Conservation (phyloP, 768 basidiomycete species). For the Serendipita sp. region DNA sequence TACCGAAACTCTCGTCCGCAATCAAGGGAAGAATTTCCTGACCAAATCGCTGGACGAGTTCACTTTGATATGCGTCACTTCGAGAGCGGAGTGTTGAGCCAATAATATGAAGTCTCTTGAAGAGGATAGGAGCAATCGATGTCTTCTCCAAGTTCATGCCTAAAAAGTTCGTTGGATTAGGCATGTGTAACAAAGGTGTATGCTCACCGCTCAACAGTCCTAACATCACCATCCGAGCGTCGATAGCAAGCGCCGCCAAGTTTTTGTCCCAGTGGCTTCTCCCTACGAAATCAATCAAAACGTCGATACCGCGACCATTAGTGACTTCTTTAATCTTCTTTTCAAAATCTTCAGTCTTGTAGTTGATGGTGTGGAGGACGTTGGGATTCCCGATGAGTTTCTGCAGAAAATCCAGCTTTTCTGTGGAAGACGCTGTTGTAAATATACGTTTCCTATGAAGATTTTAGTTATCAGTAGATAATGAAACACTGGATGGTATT, state of each 20-base stretch:
- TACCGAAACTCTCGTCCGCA: conserved; percentile 1
- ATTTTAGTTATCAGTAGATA: neutral
- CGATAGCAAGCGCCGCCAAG: conserved; percentile 15
- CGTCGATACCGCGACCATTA: conserved; percentile 18
- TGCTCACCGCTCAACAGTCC: conserved; percentile 14
- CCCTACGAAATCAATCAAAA: conserved; percentile 21
- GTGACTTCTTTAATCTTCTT: conserved; percentile 18
- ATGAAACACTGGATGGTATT: conserved; percentile 18
- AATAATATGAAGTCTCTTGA: conserved; percentile 74
- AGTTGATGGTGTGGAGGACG: conserved; percentile 19
- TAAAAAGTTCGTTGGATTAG: conserved; percentile 16
- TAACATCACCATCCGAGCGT: conserved; percentile 18
- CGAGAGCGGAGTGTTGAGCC: conserved; percentile 76
- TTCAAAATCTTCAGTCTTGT: conserved; percentile 21
- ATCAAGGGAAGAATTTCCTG: conserved; percentile 14
- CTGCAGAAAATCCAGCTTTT: conserved; percentile 23
- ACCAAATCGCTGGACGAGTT: conserved; percentile 24
- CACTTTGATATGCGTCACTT: conserved; percentile 55
- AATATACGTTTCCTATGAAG: conserved; percentile 44
- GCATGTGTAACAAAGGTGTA: neutral
- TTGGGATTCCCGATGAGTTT: conserved; percentile 9
- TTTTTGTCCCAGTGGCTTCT: conserved; percentile 17
- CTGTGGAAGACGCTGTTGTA: conserved; percentile 70
- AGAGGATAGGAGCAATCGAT: conserved; percentile 51
- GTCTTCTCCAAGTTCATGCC: conserved; percentile 35